Conservation (phyloP, 768 basidiomycete genomes). For the Lentinula sp. region DNA sequence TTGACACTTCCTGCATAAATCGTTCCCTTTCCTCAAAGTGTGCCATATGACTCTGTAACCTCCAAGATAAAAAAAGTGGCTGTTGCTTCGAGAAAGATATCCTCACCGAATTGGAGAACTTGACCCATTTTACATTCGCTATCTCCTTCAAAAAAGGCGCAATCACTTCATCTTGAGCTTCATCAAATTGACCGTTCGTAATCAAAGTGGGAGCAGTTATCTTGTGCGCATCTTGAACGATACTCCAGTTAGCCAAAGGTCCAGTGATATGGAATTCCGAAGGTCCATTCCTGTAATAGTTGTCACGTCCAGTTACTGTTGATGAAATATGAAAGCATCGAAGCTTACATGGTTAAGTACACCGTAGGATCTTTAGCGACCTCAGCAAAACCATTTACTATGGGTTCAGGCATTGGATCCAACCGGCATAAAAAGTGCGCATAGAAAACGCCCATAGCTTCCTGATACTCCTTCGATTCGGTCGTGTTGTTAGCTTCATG, state of each 20-base stretch:
- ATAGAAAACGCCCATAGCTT: constrained; percentile 20
- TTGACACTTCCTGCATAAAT: constrained; percentile 17
- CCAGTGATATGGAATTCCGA: constrained; percentile 21
- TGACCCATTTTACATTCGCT: constrained; percentile 23
- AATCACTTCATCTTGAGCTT: constrained; percentile 26
- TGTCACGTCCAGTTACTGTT: too few relatives aligned
- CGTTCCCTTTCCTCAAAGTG: constrained; percentile 25
- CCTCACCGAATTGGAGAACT: constrained; percentile 19
- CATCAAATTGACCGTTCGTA: constrained; percentile 30
- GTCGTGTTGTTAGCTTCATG: constrained; percentile 23
- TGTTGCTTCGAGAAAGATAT: not conserved
- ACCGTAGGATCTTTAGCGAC: constrained; percentile 29
- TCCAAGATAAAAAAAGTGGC: not conserved
- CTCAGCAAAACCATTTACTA: constrained; percentile 15
- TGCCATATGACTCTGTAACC: constrained; percentile 18
- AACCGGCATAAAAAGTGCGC: constrained; percentile 18
- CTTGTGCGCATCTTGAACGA: constrained; percentile 16
- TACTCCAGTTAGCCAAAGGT: constrained; percentile 18
- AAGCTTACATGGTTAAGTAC: constrained; percentile 24
- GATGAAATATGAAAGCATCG: not conserved
- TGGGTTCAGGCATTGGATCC: constrained; percentile 20
- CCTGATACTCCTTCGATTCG: constrained; percentile 23
- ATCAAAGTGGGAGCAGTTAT: constrained; percentile 24
- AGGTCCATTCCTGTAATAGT: constrained; percentile 19
- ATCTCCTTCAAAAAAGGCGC: constrained; percentile 25